Evolutionary conservation across 2,329 filamentous ascomycete genomes (phyloP).

Genomic region (Pyrenophora teres): DNA sequence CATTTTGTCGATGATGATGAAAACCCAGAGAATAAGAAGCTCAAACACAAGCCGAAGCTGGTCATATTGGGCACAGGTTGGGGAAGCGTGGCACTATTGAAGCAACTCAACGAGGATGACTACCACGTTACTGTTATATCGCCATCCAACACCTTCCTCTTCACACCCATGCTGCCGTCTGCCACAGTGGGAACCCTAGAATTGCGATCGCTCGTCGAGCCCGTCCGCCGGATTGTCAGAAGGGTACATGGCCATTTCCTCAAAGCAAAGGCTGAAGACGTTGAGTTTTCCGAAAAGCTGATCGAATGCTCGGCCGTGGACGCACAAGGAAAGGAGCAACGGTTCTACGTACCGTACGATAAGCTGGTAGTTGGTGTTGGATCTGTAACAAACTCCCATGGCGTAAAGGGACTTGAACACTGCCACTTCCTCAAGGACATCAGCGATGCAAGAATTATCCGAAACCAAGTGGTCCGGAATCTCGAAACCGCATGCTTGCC

Average conservation of each 20-base stretch:
- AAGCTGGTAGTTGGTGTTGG: constrained; percentile 93
- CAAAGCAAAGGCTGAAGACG: constrained; percentile 81
- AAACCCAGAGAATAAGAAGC: constrained; percentile 66
- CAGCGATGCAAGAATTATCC: constrained; percentile 85
- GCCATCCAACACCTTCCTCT: constrained; percentile 94
- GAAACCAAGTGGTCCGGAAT: constrained; percentile 86
- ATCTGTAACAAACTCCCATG: constrained; percentile 90
- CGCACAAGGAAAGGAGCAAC: constrained; percentile 69
- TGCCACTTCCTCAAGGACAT: constrained; percentile 97
- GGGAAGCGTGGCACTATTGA: constrained; percentile 90
- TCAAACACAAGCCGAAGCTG: constrained; percentile 87
- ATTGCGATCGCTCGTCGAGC: constrained; percentile 87
- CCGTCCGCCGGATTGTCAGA: constrained; percentile 81
- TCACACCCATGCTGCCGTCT: constrained; percentile 96
- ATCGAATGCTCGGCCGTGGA: constrained; percentile 82
- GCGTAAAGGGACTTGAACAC: constrained; percentile 91
- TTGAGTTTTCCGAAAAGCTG: constrained; percentile 89
- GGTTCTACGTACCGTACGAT: constrained; percentile 96
- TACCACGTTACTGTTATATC: constrained; percentile 97
- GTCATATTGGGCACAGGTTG: constrained; percentile 94
- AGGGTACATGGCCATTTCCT: constrained; percentile 86
- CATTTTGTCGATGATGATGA: constrained; percentile 90
- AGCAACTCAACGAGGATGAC: constrained; percentile 85
- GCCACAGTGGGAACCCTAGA: constrained; percentile 96
- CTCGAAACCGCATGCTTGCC: constrained; percentile 91